Evolutionary conservation across 345 rosid genomes (phyloP), one percentile per base, ranked within the genome.

Genomic region (Firmiana major): DNA sequence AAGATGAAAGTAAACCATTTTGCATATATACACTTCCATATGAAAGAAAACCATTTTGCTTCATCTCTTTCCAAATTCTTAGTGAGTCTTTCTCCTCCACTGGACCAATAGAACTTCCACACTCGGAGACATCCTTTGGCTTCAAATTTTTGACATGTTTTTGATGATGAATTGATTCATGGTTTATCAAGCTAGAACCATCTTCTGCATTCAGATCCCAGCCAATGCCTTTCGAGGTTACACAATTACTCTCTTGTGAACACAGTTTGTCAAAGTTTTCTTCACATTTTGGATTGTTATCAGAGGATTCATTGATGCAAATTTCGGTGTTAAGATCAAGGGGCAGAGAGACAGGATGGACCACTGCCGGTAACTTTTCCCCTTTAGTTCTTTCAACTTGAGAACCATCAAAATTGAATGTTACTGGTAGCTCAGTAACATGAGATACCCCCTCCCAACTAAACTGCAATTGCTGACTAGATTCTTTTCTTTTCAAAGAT

Each of bases 21-120:
- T 89, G 88, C 59, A 82, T 74, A 8, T 88, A 82, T 63, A 86
- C 76, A 57, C 94, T 91, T 71, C 94, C 95, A 28, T 85, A 83
- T 13, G 99, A 93, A 7, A 96, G 86, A 79, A 90, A 96, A 22
- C 98, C 98, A 19, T 91, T 96, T 75, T 87, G 90, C 82, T 94
- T 96, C 98, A 96, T 92, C 78, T 87, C 93, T 81, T 88, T 86
- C 99, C 99, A 94, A 53, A 88, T 31, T 79, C 81, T 87, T 80
- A 93, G 77, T 0, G 97, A 67, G 83, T 93, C 97, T 77, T 84
- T 90, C 80, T 78, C 88, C 78, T 80, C 85, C 66, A 73, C 64
- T 53, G 90, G 81, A 60, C 80, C 87, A 77, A 77, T 84, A 64
- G 93, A 84, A 79, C 98, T 92, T 76, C 86, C 94, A 78, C 97